Conservation (phyloP, 2,329 filamentous ascomycete genomes). For the Pyrenochaeta sp. region DNA sequence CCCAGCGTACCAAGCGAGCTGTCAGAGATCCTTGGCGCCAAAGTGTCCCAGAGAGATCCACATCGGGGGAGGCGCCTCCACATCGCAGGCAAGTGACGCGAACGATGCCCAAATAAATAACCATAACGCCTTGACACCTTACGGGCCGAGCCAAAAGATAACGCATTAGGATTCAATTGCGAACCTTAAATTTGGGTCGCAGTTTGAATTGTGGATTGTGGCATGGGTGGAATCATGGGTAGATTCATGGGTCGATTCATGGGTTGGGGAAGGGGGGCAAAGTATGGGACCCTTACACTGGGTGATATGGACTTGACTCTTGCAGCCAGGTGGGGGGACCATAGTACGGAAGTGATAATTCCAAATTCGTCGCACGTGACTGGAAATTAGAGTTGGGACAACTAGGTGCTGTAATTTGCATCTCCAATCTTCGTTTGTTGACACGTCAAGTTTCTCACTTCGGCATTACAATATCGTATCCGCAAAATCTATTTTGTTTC, state of each 20-base stretch:
- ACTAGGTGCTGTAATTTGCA: too few relatives aligned
- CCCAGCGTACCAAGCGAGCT: slow-evolving; percentile 7
- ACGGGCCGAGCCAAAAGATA: slow-evolving; percentile 20
- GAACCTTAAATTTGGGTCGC: neutral
- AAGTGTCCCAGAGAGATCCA: too few relatives aligned
- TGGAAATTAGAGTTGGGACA: too few relatives aligned
- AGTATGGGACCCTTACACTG: slow-evolving; percentile 1
- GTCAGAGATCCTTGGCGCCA: slow-evolving; percentile 7
- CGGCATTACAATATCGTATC: too few relatives aligned
- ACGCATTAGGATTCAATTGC: slow-evolving; percentile 2
- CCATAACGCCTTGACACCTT: slow-evolving; percentile 1
- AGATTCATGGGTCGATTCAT: neutral
- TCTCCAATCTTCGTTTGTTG: too few relatives aligned
- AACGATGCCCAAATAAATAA: slow-evolving; percentile 1
- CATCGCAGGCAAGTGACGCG: slow-evolving; percentile 7
- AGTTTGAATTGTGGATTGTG: slow-evolving; percentile 8
- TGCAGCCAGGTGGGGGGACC: neutral
- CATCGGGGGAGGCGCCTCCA: neutral
- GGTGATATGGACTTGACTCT: neutral
- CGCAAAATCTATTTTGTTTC: too few relatives aligned
- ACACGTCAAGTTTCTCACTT: too few relatives aligned
- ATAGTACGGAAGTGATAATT: neutral
- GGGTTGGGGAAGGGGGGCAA: neutral
- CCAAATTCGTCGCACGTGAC: neutral
- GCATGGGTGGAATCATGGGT: neutral